Percentiles rank a stretch among this genome's conserved stretches.
These are phyloP conservation scores for Lentinula lateritia DNA, from an alignment of 768 basidiomycete species.

Conservation along the genomic window DNA sequence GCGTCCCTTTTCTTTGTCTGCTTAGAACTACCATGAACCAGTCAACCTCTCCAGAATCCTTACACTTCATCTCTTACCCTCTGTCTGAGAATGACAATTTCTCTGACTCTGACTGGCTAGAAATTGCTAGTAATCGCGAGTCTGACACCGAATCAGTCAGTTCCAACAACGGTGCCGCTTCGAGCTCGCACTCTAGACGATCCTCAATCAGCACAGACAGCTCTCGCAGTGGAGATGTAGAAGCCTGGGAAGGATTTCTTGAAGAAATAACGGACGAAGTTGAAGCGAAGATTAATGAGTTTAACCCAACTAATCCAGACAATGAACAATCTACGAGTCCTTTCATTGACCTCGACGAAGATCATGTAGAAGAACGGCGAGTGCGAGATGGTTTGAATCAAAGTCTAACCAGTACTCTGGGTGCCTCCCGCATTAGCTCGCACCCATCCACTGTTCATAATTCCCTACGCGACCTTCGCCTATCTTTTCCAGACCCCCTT, in stretches of 20 bases:
- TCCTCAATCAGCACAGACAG: constrained; percentile 69
- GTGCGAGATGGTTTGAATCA: constrained; percentile 76
- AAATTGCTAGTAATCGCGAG: constrained; percentile 63
- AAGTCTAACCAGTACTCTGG: constrained; percentile 77
- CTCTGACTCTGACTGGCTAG: constrained; percentile 85
- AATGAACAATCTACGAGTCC: constrained; percentile 12
- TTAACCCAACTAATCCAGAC: constrained; percentile 11
- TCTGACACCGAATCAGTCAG: constrained; percentile 65
- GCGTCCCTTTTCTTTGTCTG: constrained; percentile 16
- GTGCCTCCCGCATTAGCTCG: constrained; percentile 56
- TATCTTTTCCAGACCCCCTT: constrained; percentile 83
- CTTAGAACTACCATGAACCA: constrained; percentile 27
- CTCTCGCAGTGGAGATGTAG: constrained; percentile 63
- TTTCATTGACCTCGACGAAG: constrained; percentile 19
- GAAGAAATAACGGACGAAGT: constrained; percentile 49
- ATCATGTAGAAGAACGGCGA: constrained; percentile 57
- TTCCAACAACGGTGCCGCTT: constrained; percentile 47
- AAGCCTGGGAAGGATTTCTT: constrained; percentile 75
- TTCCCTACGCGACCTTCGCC: constrained; percentile 67
- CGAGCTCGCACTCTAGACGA: constrained; percentile 54
- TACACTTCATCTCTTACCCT: constrained; percentile 32
- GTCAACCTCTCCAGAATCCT: constrained; percentile 13
- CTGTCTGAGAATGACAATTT: constrained; percentile 61
- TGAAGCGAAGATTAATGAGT: constrained; percentile 13
- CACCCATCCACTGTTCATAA: constrained; percentile 47